These are phyloP conservation scores for Cryphonectria parasitica DNA, from an alignment of 2,329 filamentous ascomycete genomes.

Conservation along the genomic window DNA sequence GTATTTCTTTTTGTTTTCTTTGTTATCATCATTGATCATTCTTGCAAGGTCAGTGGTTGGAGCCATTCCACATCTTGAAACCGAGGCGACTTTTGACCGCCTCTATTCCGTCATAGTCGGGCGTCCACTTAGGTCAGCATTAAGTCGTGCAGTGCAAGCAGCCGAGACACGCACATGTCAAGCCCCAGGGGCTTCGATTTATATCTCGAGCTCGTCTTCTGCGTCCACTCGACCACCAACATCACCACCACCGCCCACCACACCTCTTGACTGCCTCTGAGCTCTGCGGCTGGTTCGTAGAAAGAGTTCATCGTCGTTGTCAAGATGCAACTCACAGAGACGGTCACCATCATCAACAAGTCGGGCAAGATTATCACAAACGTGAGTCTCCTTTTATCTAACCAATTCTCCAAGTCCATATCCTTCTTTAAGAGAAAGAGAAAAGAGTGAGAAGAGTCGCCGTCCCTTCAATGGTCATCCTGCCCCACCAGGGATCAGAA, in stretches of 20 bases:
- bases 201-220: neutral
- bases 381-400: conserved; percentile 53
- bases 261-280: neutral
- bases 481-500: too few species aligned
- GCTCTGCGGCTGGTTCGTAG: conserved; percentile 21
- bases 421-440: too few species aligned
- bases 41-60: neutral
- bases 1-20: neutral
- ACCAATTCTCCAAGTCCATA: neutral
- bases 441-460: too few species aligned
- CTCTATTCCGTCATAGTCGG: conserved; percentile 18
- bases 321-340: conserved; percentile 62
- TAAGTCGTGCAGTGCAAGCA: neutral
- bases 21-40: neutral
- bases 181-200: conserved; percentile 5
- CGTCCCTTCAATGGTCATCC: too few species aligned
- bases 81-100: conserved; percentile 16
- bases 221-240: neutral
- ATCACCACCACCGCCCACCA: neutral
- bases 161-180: neutral
- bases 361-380: conserved; percentile 91
- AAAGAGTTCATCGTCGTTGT: neutral
- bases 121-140: neutral
- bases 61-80: neutral
- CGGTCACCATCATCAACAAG: conserved; percentile 86